Percentiles rank a stretch among this genome's conserved stretches.
Conservation (phyloP, 179 eudicot genomes). For the Dionaea muscipula region DNA sequence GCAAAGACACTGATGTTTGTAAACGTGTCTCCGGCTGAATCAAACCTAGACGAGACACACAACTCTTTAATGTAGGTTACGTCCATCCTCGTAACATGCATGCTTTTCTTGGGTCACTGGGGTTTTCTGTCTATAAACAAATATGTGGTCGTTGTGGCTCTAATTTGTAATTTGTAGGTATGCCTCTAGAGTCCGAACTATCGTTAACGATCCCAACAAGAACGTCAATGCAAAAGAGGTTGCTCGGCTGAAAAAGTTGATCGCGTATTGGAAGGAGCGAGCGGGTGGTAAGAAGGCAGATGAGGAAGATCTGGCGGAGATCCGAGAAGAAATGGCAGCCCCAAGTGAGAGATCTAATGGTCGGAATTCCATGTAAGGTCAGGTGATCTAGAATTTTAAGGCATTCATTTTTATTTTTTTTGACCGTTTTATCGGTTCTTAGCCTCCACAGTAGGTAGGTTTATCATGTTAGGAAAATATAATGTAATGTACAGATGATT, state of each 20-base stretch:
- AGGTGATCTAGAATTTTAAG: no score
- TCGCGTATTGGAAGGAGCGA: constrained; percentile 85
- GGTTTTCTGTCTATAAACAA: no score
- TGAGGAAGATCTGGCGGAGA: constrained; percentile 84
- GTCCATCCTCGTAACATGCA: background rate
- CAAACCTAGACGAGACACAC: constrained; percentile 90
- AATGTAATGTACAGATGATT: no score
- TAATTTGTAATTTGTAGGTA: constrained; percentile 29
- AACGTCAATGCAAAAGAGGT: constrained; percentile 94
- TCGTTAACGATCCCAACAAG: constrained; percentile 88
- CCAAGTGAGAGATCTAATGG: constrained; percentile 43
- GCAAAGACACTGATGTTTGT: constrained; percentile 98
- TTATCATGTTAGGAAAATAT: no score
- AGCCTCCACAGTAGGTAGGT: no score
- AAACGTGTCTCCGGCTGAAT: constrained; percentile 84
- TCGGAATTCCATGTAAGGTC: constrained; percentile 38
- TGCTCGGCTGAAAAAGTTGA: constrained; percentile 72
- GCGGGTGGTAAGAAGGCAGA: constrained; percentile 90
- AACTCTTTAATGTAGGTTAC: constrained; percentile 73
- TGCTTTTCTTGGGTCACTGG: no score
- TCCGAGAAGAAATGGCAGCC: constrained; percentile 63
- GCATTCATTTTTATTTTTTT: no score
- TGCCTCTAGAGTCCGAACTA: constrained; percentile 94
- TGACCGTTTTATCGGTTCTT: no score
- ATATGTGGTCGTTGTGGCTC: no score